Evolutionary conservation across 768 basidiomycete genomes (phyloP).

Genomic region (Tubosaeta brunneosetosa): DNA sequence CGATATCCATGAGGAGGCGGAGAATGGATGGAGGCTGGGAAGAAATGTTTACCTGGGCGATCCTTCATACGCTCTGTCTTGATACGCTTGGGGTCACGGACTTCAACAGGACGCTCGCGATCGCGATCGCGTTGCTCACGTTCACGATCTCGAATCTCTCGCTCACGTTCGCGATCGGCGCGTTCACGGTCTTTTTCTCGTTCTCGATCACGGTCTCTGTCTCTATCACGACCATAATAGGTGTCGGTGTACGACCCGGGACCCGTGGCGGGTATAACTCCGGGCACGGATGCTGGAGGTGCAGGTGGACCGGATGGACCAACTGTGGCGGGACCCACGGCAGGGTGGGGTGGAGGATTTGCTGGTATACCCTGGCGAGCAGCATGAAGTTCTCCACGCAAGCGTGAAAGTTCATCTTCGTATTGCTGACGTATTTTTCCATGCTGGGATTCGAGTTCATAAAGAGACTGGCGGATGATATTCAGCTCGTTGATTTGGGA

Average conservation of each 20-base stretch:
- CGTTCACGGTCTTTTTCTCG: slow-evolving; percentile 40
- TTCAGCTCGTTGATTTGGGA: slow-evolving; percentile 87
- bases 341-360: slow-evolving; percentile 33
- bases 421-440: slow-evolving; percentile 81
- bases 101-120: slow-evolving; percentile 43
- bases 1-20: slow-evolving; percentile 32
- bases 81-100: slow-evolving; percentile 56
- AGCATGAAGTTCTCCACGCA: slow-evolving; percentile 64
- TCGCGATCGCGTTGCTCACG: slow-evolving; percentile 41
- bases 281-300: slow-evolving; percentile 29
- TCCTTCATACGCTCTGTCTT: slow-evolving; percentile 51
- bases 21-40: slow-evolving; percentile 24
- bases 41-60: slow-evolving; percentile 37
- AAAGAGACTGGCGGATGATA: slow-evolving; percentile 83
- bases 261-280: slow-evolving; percentile 25
- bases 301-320: slow-evolving; percentile 32
- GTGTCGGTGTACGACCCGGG: slow-evolving; percentile 34
- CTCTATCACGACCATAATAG: slow-evolving; percentile 37
- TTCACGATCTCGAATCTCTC: slow-evolving; percentile 34
- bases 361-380: slow-evolving; percentile 39
- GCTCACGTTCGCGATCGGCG: slow-evolving; percentile 34
- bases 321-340: slow-evolving; percentile 31
- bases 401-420: slow-evolving; percentile 74
- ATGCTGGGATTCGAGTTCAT: slow-evolving; percentile 89
- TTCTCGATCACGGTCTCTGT: slow-evolving; percentile 37